Percentiles rank a stretch among this genome's conserved stretches.
Evolutionary conservation across 495 filamentous ascomycete species (phyloP).

Genomic region (Lindgomyces ingoldianus): DNA sequence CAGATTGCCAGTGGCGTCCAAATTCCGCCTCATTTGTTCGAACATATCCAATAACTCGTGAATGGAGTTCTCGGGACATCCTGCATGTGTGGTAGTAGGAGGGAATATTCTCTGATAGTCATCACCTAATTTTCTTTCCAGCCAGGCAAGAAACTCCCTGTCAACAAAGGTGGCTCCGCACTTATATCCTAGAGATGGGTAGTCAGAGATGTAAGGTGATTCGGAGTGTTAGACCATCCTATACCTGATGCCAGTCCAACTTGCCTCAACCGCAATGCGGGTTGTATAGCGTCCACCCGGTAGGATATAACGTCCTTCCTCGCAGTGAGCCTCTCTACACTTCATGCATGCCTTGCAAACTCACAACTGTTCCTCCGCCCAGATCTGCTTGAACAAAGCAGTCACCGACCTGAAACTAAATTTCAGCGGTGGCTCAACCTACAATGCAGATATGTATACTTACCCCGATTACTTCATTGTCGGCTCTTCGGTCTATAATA

Average conservation of each 20-base stretch:
- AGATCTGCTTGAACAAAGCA: constrained; percentile 26
- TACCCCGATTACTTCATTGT: constrained; percentile 1
- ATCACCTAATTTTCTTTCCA: constrained; percentile 6
- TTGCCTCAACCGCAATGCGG: constrained; percentile 8
- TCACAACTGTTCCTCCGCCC: constrained; percentile 26
- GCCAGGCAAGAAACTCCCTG: constrained; percentile 20
- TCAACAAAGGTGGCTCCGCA: constrained; percentile 30
- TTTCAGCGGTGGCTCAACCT: neutral
- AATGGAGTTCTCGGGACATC: constrained; percentile 12
- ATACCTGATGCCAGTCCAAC: constrained; percentile 7
- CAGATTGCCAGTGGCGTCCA: too few species aligned
- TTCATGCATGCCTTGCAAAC: neutral
- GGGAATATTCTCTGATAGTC: constrained; percentile 10
- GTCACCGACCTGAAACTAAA: neutral
- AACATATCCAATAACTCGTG: constrained; percentile 10
- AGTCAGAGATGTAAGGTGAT: neutral
- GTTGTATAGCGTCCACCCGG: constrained; percentile 7
- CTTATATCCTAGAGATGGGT: constrained; percentile 3
- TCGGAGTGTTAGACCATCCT: neutral
- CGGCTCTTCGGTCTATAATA: neutral
- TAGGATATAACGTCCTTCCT: constrained; percentile 21
- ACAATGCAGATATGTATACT: neutral
- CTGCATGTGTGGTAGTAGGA: constrained; percentile 17
- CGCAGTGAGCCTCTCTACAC: neutral
- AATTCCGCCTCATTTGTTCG: too few species aligned